Conservation (phyloP, 2,329 filamentous ascomycete species). For the Alternaria sp. region DNA sequence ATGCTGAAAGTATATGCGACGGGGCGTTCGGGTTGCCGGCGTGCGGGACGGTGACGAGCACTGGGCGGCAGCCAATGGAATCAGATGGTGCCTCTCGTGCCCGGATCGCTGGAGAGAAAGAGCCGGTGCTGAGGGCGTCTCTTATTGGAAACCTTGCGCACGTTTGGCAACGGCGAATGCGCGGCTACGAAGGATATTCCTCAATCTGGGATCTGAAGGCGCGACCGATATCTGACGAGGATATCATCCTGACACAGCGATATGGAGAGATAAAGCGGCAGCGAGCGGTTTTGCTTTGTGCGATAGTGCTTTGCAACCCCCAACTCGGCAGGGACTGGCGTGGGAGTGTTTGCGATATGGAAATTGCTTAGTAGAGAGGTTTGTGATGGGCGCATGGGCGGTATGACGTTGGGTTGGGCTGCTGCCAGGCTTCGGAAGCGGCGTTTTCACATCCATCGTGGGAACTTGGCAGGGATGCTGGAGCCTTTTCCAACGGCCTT, state of each 20-base stretch:
- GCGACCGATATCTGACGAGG: constrained; percentile 17
- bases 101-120: constrained; percentile 36
- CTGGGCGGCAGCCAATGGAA: constrained; percentile 41
- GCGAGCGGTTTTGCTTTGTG: constrained; percentile 1
- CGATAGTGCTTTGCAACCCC: not conserved
- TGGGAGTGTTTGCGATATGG: constrained; percentile 4
- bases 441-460: constrained; percentile 17
- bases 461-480: constrained; percentile 24
- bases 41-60: constrained; percentile 26
- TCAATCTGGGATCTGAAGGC: constrained; percentile 23
- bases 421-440: constrained; percentile 22
- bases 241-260: constrained; percentile 28
- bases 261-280: constrained; percentile 11
- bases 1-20: constrained; percentile 47
- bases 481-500: not conserved
- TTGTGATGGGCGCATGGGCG: not conserved
- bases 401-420: constrained; percentile 22
- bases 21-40: constrained; percentile 28
- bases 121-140: constrained; percentile 36
- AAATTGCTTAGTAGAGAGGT: not conserved
- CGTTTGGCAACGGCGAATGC: constrained; percentile 35
- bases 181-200: constrained; percentile 27
- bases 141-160: constrained; percentile 33
- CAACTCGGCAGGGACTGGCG: not conserved
- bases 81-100: constrained; percentile 35